Evolutionary conservation across 495 filamentous ascomycete genomes (phyloP).

Genomic region (Cercophora samala): DNA sequence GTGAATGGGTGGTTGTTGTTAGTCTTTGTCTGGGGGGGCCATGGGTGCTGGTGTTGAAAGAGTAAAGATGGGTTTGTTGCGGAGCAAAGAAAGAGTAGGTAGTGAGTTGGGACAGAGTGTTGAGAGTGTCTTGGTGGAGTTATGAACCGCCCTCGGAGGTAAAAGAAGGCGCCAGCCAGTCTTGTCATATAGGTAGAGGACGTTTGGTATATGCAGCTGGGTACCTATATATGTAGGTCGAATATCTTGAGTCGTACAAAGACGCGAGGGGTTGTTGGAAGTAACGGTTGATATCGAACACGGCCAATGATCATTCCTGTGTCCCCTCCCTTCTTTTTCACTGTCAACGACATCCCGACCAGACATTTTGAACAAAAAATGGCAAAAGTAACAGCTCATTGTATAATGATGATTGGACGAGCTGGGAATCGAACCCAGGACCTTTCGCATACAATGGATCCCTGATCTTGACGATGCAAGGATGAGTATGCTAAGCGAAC

Average conservation of each 20-base stretch:
- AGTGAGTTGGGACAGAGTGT: not conserved
- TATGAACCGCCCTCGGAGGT: not conserved
- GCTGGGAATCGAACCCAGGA: constrained; percentile 10
- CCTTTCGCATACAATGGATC: constrained; percentile 8
- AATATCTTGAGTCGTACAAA: not conserved
- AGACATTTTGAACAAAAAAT: not conserved
- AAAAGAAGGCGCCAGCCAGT: not conserved
- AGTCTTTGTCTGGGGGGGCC: not conserved
- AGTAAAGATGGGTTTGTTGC: not conserved
- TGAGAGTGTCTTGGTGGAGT: too few relatives aligned
- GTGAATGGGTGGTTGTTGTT: not conserved
- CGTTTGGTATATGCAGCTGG: not conserved
- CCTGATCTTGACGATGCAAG: not conserved
- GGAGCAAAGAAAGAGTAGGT: not conserved
- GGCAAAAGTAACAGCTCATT: not conserved
- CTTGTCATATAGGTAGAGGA: not conserved
- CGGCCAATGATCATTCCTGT: not conserved
- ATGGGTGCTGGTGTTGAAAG: not conserved
- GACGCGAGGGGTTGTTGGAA: not conserved
- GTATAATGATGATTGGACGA: constrained; percentile 8
- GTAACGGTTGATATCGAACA: not conserved
- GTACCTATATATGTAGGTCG: not conserved
- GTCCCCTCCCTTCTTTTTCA: not conserved
- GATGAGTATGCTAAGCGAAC: constrained; percentile 9
- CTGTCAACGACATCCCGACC: too few relatives aligned